Conservation (phyloP, 441 rosid species). For the Gossypium schwendimanii region DNA sequence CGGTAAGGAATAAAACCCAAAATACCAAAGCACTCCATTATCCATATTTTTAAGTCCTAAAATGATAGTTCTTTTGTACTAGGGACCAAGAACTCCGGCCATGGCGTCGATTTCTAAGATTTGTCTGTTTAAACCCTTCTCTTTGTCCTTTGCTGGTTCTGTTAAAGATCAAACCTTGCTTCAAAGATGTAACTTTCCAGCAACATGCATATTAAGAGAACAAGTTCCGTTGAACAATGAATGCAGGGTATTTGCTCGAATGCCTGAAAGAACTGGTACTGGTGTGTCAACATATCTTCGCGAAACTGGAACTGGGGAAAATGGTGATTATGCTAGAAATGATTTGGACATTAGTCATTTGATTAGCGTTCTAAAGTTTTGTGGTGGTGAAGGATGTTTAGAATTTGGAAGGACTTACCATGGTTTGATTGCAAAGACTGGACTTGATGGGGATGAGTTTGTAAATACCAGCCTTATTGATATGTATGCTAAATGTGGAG, state of each 20-base stretch:
- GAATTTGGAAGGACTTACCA: slow-evolving; percentile 30
- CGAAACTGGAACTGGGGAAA: not conserved
- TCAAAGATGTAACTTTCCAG: slow-evolving; percentile 1
- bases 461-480: slow-evolving; percentile 29
- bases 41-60: not conserved
- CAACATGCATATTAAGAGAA: not conserved
- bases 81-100: not conserved
- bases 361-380: slow-evolving; percentile 13
- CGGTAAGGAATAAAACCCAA: not conserved
- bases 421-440: slow-evolving; percentile 23
- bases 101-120: slow-evolving; percentile 11
- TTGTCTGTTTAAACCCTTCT: not conserved
- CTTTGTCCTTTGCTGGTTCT: not conserved
- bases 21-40: slow-evolving; percentile 3
- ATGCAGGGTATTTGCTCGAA: slow-evolving; percentile 16
- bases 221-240: not conserved
- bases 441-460: slow-evolving; percentile 22
- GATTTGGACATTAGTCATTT: slow-evolving; percentile 7
- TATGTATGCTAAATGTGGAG: slow-evolving; percentile 38
- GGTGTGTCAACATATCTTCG: not conserved
- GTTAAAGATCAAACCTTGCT: not conserved
- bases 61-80: not conserved
- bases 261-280: slow-evolving; percentile 8
- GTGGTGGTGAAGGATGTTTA: slow-evolving; percentile 15
- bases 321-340: not conserved